phyloP scores from a whole-genome alignment of 129 eudicot genomes.

The Sambucus nigra region DNA sequence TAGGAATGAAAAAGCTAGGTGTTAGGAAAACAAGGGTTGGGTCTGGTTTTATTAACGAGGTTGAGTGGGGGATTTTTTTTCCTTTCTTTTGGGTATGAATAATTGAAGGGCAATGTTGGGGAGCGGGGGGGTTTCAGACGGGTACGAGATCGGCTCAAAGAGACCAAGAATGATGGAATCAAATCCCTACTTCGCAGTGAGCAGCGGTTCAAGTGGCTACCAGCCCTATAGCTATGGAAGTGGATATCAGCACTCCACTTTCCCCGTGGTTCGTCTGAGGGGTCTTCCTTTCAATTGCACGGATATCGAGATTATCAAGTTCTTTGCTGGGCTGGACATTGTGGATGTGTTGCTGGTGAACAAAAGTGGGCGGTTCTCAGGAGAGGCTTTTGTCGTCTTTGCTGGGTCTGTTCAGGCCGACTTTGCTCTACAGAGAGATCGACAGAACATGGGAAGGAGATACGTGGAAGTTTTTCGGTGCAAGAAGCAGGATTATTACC shows the following conservation, averaged over 20 bases:
- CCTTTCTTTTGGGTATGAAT: constrained; percentile 70
- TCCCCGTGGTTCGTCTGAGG: constrained; percentile 92
- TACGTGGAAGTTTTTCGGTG: constrained; percentile 91
- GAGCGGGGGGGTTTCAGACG: constrained; percentile 99
- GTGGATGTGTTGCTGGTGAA: constrained; percentile 76
- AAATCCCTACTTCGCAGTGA: constrained; percentile 99
- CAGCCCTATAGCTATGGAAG: constrained; percentile 46
- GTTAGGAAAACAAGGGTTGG: constrained; percentile 61
- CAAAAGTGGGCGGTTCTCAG: constrained; percentile 66
- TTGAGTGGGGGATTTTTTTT: constrained; percentile 85
- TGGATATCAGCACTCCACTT: constrained; percentile 47
- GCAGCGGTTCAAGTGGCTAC: constrained; percentile 58
- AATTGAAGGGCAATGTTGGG: constrained; percentile 96
- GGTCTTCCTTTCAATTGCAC: constrained; percentile 89
- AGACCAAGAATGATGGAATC: constrained; percentile 99
- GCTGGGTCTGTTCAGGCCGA: constrained; percentile 74
- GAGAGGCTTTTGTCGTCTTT: constrained; percentile 89
- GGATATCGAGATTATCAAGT: constrained; percentile 69
- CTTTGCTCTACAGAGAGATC: constrained; percentile 59
- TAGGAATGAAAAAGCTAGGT: constrained; percentile 26
- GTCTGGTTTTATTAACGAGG: constrained; percentile 95
- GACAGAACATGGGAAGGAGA: constrained; percentile 84
- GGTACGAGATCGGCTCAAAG: constrained; percentile 99
- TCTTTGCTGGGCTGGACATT: constrained; percentile 79
- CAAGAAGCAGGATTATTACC: constrained; percentile 83